Evolutionary conservation across 202 grass and related monocot species (phyloP), one percentile per base, ranked within the genome.

Genomic region (Setaria viridis): DNA sequence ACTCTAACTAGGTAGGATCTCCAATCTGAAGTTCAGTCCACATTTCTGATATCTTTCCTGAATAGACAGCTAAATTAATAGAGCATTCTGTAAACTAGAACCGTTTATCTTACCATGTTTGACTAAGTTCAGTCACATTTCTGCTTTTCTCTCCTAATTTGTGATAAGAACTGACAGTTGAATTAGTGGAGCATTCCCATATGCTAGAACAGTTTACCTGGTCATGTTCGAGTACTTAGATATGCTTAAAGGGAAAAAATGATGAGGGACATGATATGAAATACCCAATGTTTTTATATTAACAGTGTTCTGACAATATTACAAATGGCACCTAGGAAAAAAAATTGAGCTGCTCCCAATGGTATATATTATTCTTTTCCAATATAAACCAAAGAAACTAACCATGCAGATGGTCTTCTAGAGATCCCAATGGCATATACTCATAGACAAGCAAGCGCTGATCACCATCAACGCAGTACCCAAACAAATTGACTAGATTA

Each of bases 391-490:
- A 58, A 41, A 50, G 35, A 77, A 67, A 85, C 84, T 91, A 91
- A 95, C 95, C 90, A 56, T 95, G 94, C 39, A 98, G 81, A 85
- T 89, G 93, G 72, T 92, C 87, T 84, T 98, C 80, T 80, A 98
- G 80, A 45, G 93, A 98, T 84, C 95, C 95, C 75, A 90, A 77
- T 42, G 87, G 65, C 95, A 98, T 95, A 85, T 91, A 98, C 81
- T 98, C 93, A 54, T 98, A 98, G 17, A 98, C 89, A 7, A 98
- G 86, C 62, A 98, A 85, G 75, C 89, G 90, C 73, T 95, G 95
- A 59, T 90, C 66, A 6, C 93, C 91, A 64, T 95, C 91, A 67
- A 91, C 74, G 48, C 95, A 98, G 70, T 98, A 95, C 20, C 95
- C 95, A 64, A 87, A 72, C 80, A 98, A 92, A 49, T 92, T 89